Base-by-base conservation (phyloP, 371 early-diverging fungal species). In the Encephalitozoon intestinalis region DNA sequence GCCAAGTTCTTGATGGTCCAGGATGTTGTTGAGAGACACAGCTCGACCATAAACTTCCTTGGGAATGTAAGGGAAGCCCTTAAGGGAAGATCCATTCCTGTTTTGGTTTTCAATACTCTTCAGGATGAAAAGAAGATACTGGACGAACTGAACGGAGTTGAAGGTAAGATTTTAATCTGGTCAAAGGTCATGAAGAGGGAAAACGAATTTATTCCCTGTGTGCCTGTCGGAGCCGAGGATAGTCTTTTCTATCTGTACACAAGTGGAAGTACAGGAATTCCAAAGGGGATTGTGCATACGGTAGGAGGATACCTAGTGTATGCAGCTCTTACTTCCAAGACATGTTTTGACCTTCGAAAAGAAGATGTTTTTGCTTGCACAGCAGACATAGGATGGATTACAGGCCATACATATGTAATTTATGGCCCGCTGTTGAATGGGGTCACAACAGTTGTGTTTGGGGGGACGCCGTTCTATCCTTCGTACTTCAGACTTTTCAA, bases 281-380 rank as follows among this genome's bases (percentile, higher is more conserved):
- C 96, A 21, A 97, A 97, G 80, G 96, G 98, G 78, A 90, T 96
- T 6, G 93, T 94, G 23, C 97, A 97, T 84, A 89, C 95, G 7
- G 91, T 94, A 1, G 97, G 88, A 44, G 96, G 96, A 40, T 96
- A 95, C 80, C 84, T 95, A 7, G 85, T 95, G 2, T 94, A 94
- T 46, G 93, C 91, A 5, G 86, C 89, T 11, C 83, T 89, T 23
- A 90, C 86, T 88, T 90, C 76, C 89, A 90, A 84, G 53, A 87
- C 89, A 71, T 86, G 93, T 34, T 93, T 93, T 82, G 76, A 81
- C 50, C 86, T 89, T 30, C n/a, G 69, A 54, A 66, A 74, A 63
- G 90, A 91, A 73, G 94, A 94, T 83, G 89, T 94, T 41, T 94
- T 83, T 77, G 76, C 75, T 46, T 84, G 84, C 49, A 82, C 83